Conservation (phyloP, 2,329 filamentous ascomycete genomes). For the Sphaerulina vaccinii region DNA sequence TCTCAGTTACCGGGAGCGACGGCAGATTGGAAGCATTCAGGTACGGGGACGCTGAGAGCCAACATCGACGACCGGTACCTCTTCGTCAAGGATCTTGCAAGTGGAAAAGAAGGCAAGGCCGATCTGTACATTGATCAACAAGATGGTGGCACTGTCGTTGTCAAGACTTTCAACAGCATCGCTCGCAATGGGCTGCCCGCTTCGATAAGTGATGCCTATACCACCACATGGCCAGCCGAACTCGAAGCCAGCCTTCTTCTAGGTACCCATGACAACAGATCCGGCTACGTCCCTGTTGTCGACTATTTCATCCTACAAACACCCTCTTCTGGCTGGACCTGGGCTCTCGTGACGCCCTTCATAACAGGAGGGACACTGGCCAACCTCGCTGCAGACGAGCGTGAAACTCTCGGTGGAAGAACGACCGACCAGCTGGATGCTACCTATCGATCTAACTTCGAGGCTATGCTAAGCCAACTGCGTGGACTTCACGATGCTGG, state of each 20-base stretch:
- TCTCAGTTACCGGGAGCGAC: neutral
- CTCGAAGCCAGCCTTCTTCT: constrained; percentile 22
- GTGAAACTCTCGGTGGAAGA: neutral
- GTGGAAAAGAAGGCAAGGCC: constrained; percentile 21
- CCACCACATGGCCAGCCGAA: constrained; percentile 24
- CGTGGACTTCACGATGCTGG: constrained; percentile 32
- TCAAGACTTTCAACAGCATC: constrained; percentile 18
- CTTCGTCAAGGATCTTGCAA: constrained; percentile 15
- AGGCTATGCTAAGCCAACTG: constrained; percentile 31
- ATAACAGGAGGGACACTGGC: constrained; percentile 17
- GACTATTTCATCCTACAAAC: constrained; percentile 24
- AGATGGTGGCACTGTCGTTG: constrained; percentile 14
- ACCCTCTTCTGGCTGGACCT: constrained; percentile 6
- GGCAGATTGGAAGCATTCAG: neutral
- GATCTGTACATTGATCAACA: constrained; percentile 18
- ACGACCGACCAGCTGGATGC: constrained; percentile 28
- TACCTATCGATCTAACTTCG: constrained; percentile 34
- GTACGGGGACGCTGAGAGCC: neutral
- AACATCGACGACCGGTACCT: constrained; percentile 21
- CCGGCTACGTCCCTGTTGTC: constrained; percentile 17
- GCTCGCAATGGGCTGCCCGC: constrained; percentile 13
- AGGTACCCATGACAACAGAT: neutral
- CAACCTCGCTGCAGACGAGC: constrained; percentile 16
- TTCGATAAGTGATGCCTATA: constrained; percentile 9
- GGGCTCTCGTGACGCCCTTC: constrained; percentile 22